Evolutionary conservation across 176 grass and related monocot genomes (phyloP), one percentile per base, ranked within the genome.

Genomic region (Miscanthus lutarioriparius): DNA sequence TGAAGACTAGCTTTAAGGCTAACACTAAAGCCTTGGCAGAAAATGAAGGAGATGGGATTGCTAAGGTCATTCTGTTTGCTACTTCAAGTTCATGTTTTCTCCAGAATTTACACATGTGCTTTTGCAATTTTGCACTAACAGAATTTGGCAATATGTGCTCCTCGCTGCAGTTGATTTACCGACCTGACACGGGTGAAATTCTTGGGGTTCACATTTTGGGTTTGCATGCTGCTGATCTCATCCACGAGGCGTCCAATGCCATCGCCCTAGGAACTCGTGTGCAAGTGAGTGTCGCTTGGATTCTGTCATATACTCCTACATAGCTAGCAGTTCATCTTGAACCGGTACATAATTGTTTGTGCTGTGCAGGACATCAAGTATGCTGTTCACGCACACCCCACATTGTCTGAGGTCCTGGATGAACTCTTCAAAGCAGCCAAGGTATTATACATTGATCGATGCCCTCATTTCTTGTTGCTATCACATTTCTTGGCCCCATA

Each of bases 21-120:
- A 99, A 99, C 76, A 97, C 96, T 15, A 99, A 99, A 89, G 96
- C 96, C 81, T 84, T 99, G 88, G 96, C 89, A 49, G 96, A 96
- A 79, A 99, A 99, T 88, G 93, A 96, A 94, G 96, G 93, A n/a
- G 96, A 98, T 58, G 93, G 96, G 7, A 82, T 95, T 87, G 91
- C 96, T 45, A 98, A 98, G 91, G 93, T 98, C 66, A 83, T 26
- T 75, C 2, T 65, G 71, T 44, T 54, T 61, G 66, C 59, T 17
- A 27, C 15, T 30, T 64, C 5, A 30, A 30, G 27, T 64, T 15
- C 62, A 59, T 38, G 16, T 61, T 80, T 45, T 77, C 32, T 80
- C 20, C 20, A 68, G 45, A 83, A 47, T 51, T 67, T 48, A 25
- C 58, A 32, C 6, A 5, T 33, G 6, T 48, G 27, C 11, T 74